A percentile compares a stretch with the other conserved stretches of the same genome.
phyloP scores from a whole-genome alignment of 2,329 filamentous ascomycete species.

The Alternaria angustiovoidea region DNA sequence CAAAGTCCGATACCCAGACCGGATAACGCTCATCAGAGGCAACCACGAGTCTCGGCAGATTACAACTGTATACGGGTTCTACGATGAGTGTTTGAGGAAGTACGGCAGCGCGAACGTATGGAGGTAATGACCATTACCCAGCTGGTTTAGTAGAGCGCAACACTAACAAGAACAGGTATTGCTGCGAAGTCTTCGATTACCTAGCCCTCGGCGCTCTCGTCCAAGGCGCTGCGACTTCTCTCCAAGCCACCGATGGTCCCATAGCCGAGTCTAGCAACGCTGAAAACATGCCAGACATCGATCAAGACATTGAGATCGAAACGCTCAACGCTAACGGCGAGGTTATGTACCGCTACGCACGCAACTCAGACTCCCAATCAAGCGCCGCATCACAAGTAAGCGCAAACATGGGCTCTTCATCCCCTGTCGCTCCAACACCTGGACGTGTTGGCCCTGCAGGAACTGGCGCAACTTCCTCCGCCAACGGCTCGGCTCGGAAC shows the following conservation, averaged over 20 bases:
- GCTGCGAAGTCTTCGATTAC: conserved; percentile 98
- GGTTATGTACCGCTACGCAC: conserved; percentile 75
- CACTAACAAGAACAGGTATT: conserved; percentile 61
- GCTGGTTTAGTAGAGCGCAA: neutral
- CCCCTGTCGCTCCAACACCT: conserved; percentile 51
- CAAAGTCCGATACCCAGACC: conserved; percentile 96
- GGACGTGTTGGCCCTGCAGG: conserved; percentile 76
- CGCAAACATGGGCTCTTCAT: conserved; percentile 46
- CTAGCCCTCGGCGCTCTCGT: conserved; percentile 89
- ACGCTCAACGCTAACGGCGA: conserved; percentile 86
- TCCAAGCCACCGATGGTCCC: conserved; percentile 68
- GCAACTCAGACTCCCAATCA: conserved; percentile 54
- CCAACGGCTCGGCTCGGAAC: conserved; percentile 63
- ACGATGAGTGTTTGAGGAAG: conserved; percentile 95
- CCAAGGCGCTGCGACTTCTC: conserved; percentile 77
- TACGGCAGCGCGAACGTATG: conserved; percentile 97
- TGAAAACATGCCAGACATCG: conserved; percentile 58
- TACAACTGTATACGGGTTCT: conserved; percentile 97
- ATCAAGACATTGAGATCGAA: conserved; percentile 88
- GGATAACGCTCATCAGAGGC: conserved; percentile 93
- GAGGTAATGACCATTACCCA: conserved; percentile 52
- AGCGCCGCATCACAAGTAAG: conserved; percentile 41
- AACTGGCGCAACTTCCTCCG: conserved; percentile 77
- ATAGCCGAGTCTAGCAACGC: conserved; percentile 61
- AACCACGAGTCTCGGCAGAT: conserved; percentile 98